Base-by-base conservation (phyloP, 192 early-diverging fungal genomes). In the Thamnidium elegans region DNA sequence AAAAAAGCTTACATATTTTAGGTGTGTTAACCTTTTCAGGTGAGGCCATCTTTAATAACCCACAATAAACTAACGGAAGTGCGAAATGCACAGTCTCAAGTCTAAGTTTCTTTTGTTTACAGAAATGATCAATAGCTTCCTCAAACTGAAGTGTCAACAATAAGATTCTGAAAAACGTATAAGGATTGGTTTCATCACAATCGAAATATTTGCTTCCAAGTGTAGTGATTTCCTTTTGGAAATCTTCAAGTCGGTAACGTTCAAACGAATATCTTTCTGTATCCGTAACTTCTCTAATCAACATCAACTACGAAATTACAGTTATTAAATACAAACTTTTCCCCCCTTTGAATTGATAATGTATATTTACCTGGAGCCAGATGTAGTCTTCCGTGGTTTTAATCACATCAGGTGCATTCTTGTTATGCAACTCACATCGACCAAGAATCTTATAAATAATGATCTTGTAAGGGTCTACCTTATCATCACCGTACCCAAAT, bases 11-110 rank as follows among this genome's bases (percentile, higher is more conserved):
- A 66, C 74, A 54, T 19, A 68, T 55, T 55, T 74, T 72, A 15
- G 60, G 68, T 39, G 69, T 67, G 13, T 79, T 64, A 15, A 75
- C 70, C 30, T 78, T 72, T 6, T 85, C 77, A 44, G 68, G 74
- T 3, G 84, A 64, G 3, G 93, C 87, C 30, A 93, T 81, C 15
- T 84, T 78, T 13, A 99, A 76, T 51, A 92, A 69, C 10, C 95
- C 91, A 64, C 87, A 85, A 73, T 90, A 86, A 2, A 84, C 88
- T 71, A 95, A 73, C 1, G 88, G 81, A 45, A 96, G 84, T 14
- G 90, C 93, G 78, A 97, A 89, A 69, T 98, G 96, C 9, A 98
- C 86, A 13, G 93, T 93, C 60, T 99, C 96, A 7, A 92, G 70
- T 13, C 79, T 75, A 69, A 79, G 89, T 6, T 67, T 73, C 17